Evolutionary conservation across 805 yeast species (phyloP), one percentile per base, ranked within the genome.

Genomic region (Metschnikowia chrysomelidarum): DNA sequence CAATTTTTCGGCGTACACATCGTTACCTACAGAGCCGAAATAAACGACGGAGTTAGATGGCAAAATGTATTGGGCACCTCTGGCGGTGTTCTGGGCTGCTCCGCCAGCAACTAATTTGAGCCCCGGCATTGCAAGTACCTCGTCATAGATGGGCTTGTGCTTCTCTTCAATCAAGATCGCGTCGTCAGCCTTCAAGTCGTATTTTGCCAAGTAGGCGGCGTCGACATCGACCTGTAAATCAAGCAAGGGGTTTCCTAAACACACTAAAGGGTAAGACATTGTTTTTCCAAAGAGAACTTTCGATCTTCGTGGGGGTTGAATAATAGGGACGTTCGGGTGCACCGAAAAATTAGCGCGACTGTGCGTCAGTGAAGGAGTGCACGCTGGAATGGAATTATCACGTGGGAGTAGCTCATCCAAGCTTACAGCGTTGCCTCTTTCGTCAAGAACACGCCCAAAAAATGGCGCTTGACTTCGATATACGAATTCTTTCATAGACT

Each of bases 21-120:
- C 99, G 51, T 85, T 76, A 57, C 98, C 98, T 44, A 91, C 98
- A 32, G 95, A 82, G 36, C 99, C 99, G 59, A 91, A 87, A 73
- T 93, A 93, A 35, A 82, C 83, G 38, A 93, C 98, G 20, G 91
- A 79, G 51, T 78, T 64, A 30, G 69, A 63, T 41, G 97, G 96
- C 33, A 93, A 75, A 38, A 87, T 64, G 68, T 87, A 91, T 59
- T 91, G 97, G 32, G 98, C 98, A 58, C 96, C 99, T 69, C 99
- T 81, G 40, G 98, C 97, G 47, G 98, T 79, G 73, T 93, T 93
- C 71, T 93, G 99, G 43, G 97, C 98, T 54, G 99, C 99, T 62
- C 99, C 99, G 52, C 99, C 99, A 44, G 99, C 98, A 50, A 91
- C 78, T 43, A 80, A 65, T 53, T 78, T 76, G 44, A 87, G 79